A percentile compares a stretch with the other conserved stretches of the same genome.
Evolutionary conservation across 2,329 filamentous ascomycete genomes (phyloP).

Genomic region (Pseudocercospora ulei): DNA sequence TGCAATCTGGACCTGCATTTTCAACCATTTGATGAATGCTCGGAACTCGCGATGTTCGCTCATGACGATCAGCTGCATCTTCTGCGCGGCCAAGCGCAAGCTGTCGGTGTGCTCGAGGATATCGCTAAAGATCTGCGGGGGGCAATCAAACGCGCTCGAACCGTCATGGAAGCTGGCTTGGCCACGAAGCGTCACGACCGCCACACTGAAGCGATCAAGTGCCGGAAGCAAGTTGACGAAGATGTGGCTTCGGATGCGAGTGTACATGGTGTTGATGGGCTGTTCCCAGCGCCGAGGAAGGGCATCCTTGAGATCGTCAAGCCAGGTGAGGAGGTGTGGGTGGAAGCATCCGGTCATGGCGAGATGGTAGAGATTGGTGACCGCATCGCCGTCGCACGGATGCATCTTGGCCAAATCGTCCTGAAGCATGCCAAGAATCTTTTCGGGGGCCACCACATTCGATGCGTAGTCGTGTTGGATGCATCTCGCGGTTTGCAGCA

Average conservation of each 20-base stretch:
- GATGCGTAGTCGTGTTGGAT: conserved; percentile 76
- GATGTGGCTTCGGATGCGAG: conserved; percentile 63
- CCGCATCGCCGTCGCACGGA: conserved; percentile 50
- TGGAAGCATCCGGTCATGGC: conserved; percentile 75
- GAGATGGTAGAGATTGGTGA: conserved; percentile 71
- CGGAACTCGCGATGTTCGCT: conserved; percentile 69
- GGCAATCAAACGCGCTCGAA: conserved; percentile 49
- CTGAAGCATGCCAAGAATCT: conserved; percentile 44
- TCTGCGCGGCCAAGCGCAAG: conserved; percentile 65
- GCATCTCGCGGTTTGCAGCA: conserved; percentile 68
- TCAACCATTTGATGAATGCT: conserved; percentile 74
- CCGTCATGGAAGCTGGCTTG: conserved; percentile 72
- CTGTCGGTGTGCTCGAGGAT: conserved; percentile 61
- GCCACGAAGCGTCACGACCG: conserved; percentile 72
- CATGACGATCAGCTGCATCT: conserved; percentile 59
- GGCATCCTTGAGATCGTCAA: conserved; percentile 39
- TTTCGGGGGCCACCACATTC: conserved; percentile 54
- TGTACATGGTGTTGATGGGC: conserved; percentile 65
- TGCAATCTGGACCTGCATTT: conserved; percentile 69
- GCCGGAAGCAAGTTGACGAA: conserved; percentile 86
- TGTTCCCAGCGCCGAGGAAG: conserved; percentile 88
- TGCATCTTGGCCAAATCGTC: conserved; percentile 61
- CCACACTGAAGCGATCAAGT: conserved; percentile 69
- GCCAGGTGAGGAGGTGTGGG: conserved; percentile 69
- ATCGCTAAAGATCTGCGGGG: conserved; percentile 35